Percentiles rank a stretch among this genome's conserved stretches.
Conservation (phyloP, 83 land plant genomes). For the Larix sibirica region DNA sequence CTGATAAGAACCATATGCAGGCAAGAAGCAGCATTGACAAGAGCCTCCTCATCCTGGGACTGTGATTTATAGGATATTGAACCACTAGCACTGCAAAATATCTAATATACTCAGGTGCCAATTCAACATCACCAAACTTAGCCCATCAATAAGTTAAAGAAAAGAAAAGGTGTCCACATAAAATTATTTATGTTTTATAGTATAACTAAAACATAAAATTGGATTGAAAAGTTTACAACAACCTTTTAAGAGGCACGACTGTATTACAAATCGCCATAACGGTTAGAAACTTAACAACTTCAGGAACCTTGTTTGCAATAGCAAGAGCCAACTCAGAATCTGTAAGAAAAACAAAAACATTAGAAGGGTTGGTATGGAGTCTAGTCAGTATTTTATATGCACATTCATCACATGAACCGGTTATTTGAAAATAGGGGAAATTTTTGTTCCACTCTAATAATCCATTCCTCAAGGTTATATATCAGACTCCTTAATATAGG, state of each 20-base stretch:
- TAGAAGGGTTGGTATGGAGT: too few species aligned
- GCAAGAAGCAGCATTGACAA: slow-evolving; percentile 90
- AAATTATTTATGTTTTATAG: background rate
- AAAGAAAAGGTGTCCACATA: background rate
- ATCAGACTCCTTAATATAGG: too few species aligned
- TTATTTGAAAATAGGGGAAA: too few species aligned
- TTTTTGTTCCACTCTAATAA: too few species aligned
- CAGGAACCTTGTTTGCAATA: slow-evolving; percentile 50
- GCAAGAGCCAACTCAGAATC: slow-evolving; percentile 71
- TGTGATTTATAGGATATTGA: slow-evolving; percentile 80
- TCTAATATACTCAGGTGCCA: background rate
- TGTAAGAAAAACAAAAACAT: slow-evolving; percentile 15
- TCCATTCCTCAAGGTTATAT: too few species aligned
- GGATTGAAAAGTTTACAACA: background rate
- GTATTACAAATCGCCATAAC: slow-evolving; percentile 98
- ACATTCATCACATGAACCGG: too few species aligned
- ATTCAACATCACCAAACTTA: background rate
- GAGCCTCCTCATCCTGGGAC: slow-evolving; percentile 99
- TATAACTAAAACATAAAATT: too few species aligned
- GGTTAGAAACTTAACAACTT: slow-evolving; percentile 74
- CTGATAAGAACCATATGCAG: slow-evolving; percentile 69
- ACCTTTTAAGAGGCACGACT: slow-evolving; percentile 86
- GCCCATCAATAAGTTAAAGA: background rate
- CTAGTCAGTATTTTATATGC: too few species aligned
- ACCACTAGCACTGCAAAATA: slow-evolving; percentile 66